phyloP scores from a whole-genome alignment of 2,329 filamentous ascomycete genomes.

The Arthrobotrys pseudoclavata region DNA sequence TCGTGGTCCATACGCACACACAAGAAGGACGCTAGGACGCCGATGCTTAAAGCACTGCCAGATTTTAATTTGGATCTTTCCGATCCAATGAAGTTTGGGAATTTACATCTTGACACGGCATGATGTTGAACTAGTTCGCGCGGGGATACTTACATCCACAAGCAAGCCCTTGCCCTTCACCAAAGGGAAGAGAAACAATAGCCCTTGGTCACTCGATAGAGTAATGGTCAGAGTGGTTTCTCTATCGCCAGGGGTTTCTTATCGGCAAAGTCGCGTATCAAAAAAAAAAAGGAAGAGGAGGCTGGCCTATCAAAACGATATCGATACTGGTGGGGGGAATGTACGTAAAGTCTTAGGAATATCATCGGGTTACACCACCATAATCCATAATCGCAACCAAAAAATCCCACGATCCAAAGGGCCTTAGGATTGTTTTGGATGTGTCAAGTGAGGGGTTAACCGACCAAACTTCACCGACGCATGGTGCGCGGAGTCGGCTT shows the following conservation, averaged over 20 bases:
- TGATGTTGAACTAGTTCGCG: slow-evolving; percentile 22
- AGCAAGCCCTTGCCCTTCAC: slow-evolving; percentile 6
- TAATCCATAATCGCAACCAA: background rate
- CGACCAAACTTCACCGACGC: slow-evolving; percentile 16
- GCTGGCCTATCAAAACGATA: slow-evolving; percentile 6
- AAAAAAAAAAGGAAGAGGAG: background rate
- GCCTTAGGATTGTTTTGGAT: slow-evolving; percentile 9
- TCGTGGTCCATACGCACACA: background rate
- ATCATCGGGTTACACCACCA: slow-evolving; percentile 25
- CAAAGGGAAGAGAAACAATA: background rate
- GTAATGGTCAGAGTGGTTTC: slow-evolving; percentile 1
- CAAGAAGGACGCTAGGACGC: slow-evolving; percentile 3
- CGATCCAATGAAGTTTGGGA: slow-evolving; percentile 12
- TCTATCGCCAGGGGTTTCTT: background rate
- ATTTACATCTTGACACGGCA: slow-evolving; percentile 16
- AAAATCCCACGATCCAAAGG: slow-evolving; percentile 16
- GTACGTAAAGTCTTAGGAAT: slow-evolving; percentile 13
- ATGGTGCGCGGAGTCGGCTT: slow-evolving; percentile 9
- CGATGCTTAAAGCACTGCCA: slow-evolving; percentile 10
- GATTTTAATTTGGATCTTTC: slow-evolving; percentile 16
- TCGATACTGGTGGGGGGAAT: slow-evolving; percentile 3
- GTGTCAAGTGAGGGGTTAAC: slow-evolving; percentile 17
- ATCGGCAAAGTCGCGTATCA: slow-evolving; percentile 8
- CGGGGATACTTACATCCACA: slow-evolving; percentile 2
- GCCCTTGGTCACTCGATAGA: background rate